Evolutionary conservation across 805 yeast species (phyloP), one percentile per base, ranked within the genome.

Genomic region (Metschnikowia bowlesiae): DNA sequence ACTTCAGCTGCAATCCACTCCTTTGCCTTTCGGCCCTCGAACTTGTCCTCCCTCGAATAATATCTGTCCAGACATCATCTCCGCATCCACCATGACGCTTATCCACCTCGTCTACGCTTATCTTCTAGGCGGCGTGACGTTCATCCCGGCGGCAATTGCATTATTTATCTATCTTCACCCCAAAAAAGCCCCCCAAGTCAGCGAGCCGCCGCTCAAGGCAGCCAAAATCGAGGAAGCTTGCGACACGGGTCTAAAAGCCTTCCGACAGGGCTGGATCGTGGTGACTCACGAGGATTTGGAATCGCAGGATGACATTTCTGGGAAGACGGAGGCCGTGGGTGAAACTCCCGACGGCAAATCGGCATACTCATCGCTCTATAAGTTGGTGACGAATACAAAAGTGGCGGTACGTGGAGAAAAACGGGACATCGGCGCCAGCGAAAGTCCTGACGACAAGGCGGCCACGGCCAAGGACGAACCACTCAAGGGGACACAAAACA

Each of bases 101-200:
- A 36, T 47, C 30, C 30, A 37, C n/a, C 67, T 74, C 39, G 37
- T 83, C 0, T 57, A 71, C 16, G 70, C 77, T 0, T 89, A 89
- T 62, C 46, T 89, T 1, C 40, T 87, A 2, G 97, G 97, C 6
- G 97, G 97, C 0, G 45, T 89, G 7, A 89, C 97, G 0, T 81
- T 91, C 54, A 65, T 89, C 22, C 96, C 96, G 1, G 52, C 84
- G 35, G 50, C 80, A 1, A 35, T 82, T 0, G 31, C 75, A 2
- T 58, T 62, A 1, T 62, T 76, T 33, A 52, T 79, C 16, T 78
- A 65, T 55, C 56, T 73, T 35, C 68, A 75, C 44, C 71, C 82
- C 70, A 44, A 60, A 55, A 45, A 63, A 57, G 33, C 56, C 50
- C 55, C 65, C 3, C 52, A 53, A 9, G n/a, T 38, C 8, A 43